Evolutionary conservation across 345 rosid species (phyloP), one percentile per base, ranked within the genome.

Genomic region (Syzygium aqueum): DNA sequence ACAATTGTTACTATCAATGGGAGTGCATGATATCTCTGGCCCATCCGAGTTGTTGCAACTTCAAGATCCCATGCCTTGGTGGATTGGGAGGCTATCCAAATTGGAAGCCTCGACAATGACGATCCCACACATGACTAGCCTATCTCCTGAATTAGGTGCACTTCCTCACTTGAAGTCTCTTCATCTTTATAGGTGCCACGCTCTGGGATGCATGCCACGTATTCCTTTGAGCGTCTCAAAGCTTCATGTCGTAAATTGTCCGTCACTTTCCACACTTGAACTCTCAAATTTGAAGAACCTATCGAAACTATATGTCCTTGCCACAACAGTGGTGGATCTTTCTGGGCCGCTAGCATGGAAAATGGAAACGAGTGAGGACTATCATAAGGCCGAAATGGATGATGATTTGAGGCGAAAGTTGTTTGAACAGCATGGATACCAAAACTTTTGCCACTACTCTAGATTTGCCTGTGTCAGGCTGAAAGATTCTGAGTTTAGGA

Each of bases 321-420:
- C 4, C 9, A 8, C n/a, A 9, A 28, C 63, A 0, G n/a, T 3
- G 25, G 28, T 3, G 63, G n/a, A 23, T 23, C n/a, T 25, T 2
- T 57, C 3, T 57, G n/a, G n/a, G n/a, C 63, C 25, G 63, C n/a
- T 23, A 10, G 13, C n/a, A 23, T 23, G n/a, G n/a, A 57, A 57
- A 23, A 54, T 54, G 21, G 59, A 54, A 21, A 54, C 59, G 7
- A 23, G 13, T 57, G 13, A 23, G 63, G 63, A 56, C n/a, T 56
- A 7, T 23, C 3, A 1, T 21, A 25, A 53, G 1, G 11, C 4
- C 59, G 4, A 21, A 54, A 8, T 54, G 59, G 10, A 1, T 2
- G 4, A 3, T 7, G 8, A 54, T 21, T 19, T 53, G 57, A 2
- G 3, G 1, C 25, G 11, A 53, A 7, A 2, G 25, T 2, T 7